A percentile compares a stretch with the other conserved stretches of the same genome.
phyloP scores from a whole-genome alignment of 2,329 filamentous ascomycete genomes.

The Ceratocystis papillata region DNA sequence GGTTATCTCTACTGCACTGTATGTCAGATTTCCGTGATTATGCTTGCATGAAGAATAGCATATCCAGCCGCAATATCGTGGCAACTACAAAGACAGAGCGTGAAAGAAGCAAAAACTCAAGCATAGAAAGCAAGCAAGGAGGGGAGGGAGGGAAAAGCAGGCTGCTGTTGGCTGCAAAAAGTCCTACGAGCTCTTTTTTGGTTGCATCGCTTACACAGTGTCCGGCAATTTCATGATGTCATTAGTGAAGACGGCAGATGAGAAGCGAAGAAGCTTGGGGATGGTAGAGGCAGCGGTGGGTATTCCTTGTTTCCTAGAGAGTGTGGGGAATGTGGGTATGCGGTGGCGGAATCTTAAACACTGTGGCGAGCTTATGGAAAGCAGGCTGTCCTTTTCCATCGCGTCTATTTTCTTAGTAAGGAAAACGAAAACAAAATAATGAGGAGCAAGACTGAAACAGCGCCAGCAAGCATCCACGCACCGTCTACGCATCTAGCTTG shows the following conservation, averaged over 20 bases:
- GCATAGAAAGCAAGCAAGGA: background rate
- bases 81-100: background rate
- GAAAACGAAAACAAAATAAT: background rate
- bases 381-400: background rate
- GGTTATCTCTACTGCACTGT: no score
- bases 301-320: no score
- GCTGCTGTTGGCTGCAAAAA: background rate
- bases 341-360: background rate
- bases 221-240: background rate
- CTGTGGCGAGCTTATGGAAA: background rate
- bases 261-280: background rate
- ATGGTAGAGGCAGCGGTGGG: background rate
- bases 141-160: background rate
- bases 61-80: background rate
- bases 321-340: background rate
- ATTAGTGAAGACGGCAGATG: background rate
- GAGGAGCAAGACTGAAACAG: background rate
- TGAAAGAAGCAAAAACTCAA: background rate
- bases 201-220: conserved; percentile 6
- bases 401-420: background rate
- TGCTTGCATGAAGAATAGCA: no score
- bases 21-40: no score
- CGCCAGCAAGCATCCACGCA: no score
- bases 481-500: no score
- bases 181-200: background rate